Percentiles rank a stretch among this genome's conserved stretches.
These are phyloP conservation scores for Brettanomyces naardenensis DNA, from an alignment of 805 yeast genomes.

Conservation along the genomic window DNA sequence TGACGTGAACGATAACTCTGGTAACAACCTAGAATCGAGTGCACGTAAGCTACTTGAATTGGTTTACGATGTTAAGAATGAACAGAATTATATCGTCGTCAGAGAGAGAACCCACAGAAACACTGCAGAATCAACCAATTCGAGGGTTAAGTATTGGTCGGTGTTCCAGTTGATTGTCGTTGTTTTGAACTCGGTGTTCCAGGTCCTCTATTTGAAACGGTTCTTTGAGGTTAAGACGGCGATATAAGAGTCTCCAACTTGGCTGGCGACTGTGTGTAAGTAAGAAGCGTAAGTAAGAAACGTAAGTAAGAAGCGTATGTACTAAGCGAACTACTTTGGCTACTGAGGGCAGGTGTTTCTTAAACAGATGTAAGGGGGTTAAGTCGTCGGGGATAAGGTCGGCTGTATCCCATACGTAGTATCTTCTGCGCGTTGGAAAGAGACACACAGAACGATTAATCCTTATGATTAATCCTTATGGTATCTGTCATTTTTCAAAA, in stretches of 20 bases:
- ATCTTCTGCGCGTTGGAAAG: no score
- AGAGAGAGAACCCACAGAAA: conserved; percentile 97
- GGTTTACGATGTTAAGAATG: conserved; percentile 84
- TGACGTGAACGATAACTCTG: conserved; percentile 57
- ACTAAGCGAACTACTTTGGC: no score
- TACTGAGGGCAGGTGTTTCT: no score
- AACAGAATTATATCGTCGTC: conserved; percentile 85
- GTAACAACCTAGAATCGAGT: conserved; percentile 77
- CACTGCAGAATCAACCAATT: conserved; percentile 95
- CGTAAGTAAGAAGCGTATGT: no score
- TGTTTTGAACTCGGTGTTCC: conserved; percentile 81
- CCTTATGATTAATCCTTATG: no score
- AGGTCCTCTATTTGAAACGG: conserved; percentile 86
- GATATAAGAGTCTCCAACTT: conserved; percentile 47
- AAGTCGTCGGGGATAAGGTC: no score
- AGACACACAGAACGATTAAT: no score
- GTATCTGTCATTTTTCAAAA: no score
- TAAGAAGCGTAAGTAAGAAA: no score
- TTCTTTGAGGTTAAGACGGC: conserved; percentile 92
- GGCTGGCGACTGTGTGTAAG: no score
- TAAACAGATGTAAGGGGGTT: no score
- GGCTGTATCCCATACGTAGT: no score
- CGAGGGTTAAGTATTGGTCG: conserved; percentile 98
- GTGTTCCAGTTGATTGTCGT: conserved; percentile 84
- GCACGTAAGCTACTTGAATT: conserved; percentile 67